A percentile compares a stretch with the other conserved stretches of the same genome.
phyloP scores from a whole-genome alignment of 116 monocot genomes.

The Trichopus zeylanicus region DNA sequence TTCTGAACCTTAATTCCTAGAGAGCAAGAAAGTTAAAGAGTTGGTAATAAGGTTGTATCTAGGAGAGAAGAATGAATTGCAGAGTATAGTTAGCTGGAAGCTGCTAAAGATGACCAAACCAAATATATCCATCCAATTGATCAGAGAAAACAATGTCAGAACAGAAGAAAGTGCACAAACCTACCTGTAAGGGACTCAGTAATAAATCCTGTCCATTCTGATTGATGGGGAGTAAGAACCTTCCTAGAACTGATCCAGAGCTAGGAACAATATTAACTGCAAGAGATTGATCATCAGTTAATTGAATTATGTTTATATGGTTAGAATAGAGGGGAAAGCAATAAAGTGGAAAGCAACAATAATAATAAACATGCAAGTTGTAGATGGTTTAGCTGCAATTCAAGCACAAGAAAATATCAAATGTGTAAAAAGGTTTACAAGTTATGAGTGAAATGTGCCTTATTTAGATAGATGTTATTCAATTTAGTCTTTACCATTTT shows the following conservation, averaged over 20 bases:
- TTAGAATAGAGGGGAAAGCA: not conserved
- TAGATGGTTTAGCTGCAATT: no score
- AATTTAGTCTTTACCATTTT: no score
- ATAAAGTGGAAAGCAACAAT: not conserved
- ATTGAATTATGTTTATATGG: not conserved
- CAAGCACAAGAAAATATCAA: no score
- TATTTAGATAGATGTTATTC: no score
- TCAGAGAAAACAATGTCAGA: not conserved
- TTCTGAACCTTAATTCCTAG: conserved; percentile 75
- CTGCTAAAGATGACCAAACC: no score
- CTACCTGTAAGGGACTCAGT: conserved; percentile 67
- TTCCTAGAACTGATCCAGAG: conserved; percentile 69
- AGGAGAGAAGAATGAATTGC: not conserved
- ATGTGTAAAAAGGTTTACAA: no score
- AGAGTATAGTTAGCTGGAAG: not conserved
- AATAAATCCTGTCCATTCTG: conserved; percentile 20
- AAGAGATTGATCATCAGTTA: not conserved
- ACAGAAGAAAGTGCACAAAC: not conserved
- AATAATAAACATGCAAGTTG: conserved; percentile 1
- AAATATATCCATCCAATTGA: no score
- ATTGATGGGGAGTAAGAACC: conserved; percentile 31
- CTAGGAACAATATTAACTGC: conserved; percentile 63
- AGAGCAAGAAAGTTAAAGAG: not conserved
- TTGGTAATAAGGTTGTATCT: not conserved
- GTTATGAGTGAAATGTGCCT: no score